Base-by-base conservation (phyloP, 106 monocot species). In the Platanthera guangdongensis region DNA sequence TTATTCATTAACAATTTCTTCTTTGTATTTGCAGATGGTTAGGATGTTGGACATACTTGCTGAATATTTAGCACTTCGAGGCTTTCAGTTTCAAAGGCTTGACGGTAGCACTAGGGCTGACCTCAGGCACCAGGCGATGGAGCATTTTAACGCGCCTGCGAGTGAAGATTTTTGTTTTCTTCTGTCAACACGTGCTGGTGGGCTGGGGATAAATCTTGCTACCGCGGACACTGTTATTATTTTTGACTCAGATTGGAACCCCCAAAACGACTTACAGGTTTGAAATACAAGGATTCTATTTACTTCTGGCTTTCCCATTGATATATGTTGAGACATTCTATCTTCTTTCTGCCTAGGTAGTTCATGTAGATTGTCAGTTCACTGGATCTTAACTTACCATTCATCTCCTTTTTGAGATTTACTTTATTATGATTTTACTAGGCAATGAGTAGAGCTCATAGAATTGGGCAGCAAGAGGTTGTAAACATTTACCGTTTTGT, bases 141-240 rank as follows among this genome's bases (percentile, higher is more conserved):
- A 99, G 71, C 99, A 99, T 83, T 99, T 99, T 57, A 99, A 99
- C 83, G 99, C 99, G 19, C 92, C 94, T 39, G 94, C 94, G 71
- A 94, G 94, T 87, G 99, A 99, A 78, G 99, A 99, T 81, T 99
- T 99, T 53, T 99, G 99, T 79, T 99, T 99, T 64, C 94, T 99
- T 75, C 88, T 99, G 68, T 99, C 99, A 25, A 99, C 99, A 68
- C 94, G 99, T 76, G 99, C 99, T 78, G 99, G 99, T 79, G 99
- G 99, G 9, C 82, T 99, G 39, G 99, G 99, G 22, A 99, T 99
- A 28, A 99, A 99, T 86, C 99, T 99, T 83, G 99, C 99, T 79
- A 99, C 99, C 78, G 99, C 99, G 51, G 99, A 99, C 78, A 99
- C 99, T 57, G 99, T 99, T 16, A 99, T 99, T 75, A 99, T 99